Conservation (phyloP, 192 early-diverging fungal species). For the Podila clonocystis region DNA sequence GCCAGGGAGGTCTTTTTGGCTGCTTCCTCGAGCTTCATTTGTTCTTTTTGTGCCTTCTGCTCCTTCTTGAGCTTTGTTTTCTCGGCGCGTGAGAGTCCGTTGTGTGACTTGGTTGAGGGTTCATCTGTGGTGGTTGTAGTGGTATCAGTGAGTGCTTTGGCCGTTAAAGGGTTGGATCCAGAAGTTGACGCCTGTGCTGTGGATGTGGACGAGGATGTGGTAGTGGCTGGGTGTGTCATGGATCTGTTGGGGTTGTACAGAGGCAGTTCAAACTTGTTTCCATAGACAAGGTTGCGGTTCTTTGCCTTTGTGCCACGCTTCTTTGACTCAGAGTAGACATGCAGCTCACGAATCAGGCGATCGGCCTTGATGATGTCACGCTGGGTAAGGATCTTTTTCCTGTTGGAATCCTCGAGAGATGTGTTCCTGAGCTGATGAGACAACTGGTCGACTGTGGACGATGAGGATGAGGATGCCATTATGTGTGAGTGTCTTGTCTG, state of each 20-base stretch:
- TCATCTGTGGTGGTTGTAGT: background rate
- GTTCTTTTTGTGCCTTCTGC: background rate
- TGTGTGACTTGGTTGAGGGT: background rate
- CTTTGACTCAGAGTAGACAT: slow-evolving; percentile 6
- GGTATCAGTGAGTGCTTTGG: background rate
- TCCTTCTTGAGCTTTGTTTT: background rate
- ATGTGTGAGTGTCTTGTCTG: background rate
- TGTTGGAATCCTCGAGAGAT: slow-evolving; percentile 3
- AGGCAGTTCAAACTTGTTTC: slow-evolving; percentile 20
- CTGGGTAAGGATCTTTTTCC: background rate
- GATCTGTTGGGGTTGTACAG: slow-evolving; percentile 10
- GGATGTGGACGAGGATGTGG: background rate
- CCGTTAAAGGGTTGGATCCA: background rate
- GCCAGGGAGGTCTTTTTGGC: background rate
- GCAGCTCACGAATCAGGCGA: slow-evolving; percentile 19
- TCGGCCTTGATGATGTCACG: slow-evolving; percentile 16
- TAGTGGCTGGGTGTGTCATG: background rate
- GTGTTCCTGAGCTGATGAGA: slow-evolving; percentile 6
- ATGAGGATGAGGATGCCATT: background rate
- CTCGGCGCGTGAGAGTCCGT: background rate
- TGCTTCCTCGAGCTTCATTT: background rate
- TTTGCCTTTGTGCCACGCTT: slow-evolving; percentile 1
- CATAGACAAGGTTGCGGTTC: slow-evolving; percentile 34
- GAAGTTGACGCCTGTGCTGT: no score
- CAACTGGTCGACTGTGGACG: slow-evolving; percentile 4